Percentiles rank a stretch among this genome's conserved stretches.
Evolutionary conservation across 2,329 filamentous ascomycete species (phyloP).

Genomic region (Acephala macrosclerotiorum): DNA sequence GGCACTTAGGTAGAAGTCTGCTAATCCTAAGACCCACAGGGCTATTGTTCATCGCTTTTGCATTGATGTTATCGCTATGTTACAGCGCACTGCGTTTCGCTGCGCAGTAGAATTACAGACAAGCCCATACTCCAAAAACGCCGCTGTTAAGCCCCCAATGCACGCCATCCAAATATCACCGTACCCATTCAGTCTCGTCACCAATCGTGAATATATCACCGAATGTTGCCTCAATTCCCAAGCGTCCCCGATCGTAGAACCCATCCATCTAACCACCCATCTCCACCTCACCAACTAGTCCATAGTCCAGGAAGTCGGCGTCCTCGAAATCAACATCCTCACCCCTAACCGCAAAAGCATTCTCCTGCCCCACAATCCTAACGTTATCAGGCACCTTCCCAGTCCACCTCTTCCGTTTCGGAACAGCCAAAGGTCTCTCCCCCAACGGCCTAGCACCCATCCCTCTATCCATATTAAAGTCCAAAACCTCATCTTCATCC

Average conservation of each 20-base stretch:
- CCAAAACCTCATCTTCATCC: constrained; percentile 34
- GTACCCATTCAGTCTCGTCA: background rate
- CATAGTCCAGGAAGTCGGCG: constrained; percentile 67
- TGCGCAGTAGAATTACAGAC: background rate
- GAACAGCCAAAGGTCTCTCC: constrained; percentile 34
- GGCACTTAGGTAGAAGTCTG: background rate
- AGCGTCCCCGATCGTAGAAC: background rate
- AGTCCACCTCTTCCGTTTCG: constrained; percentile 38
- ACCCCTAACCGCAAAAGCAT: constrained; percentile 44
- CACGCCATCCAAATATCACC: background rate
- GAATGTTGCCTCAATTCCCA: background rate
- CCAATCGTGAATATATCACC: background rate
- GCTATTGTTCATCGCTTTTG: background rate
- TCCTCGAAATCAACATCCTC: constrained; percentile 66
- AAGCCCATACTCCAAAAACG: background rate
- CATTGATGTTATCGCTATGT: constrained; percentile 1
- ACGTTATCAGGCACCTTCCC: constrained; percentile 35
- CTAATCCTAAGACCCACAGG: background rate
- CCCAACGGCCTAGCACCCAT: constrained; percentile 11
- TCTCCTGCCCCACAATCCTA: constrained; percentile 51
- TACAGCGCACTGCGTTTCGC: background rate
- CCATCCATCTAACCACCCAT: constrained; percentile 38
- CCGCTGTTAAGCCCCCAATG: background rate
- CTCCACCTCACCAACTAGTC: constrained; percentile 37
- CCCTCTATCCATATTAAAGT: background rate